These are phyloP conservation scores for Xylariaceae sp. DNA, from an alignment of 2,329 filamentous ascomycete genomes.

Conservation along the genomic window DNA sequence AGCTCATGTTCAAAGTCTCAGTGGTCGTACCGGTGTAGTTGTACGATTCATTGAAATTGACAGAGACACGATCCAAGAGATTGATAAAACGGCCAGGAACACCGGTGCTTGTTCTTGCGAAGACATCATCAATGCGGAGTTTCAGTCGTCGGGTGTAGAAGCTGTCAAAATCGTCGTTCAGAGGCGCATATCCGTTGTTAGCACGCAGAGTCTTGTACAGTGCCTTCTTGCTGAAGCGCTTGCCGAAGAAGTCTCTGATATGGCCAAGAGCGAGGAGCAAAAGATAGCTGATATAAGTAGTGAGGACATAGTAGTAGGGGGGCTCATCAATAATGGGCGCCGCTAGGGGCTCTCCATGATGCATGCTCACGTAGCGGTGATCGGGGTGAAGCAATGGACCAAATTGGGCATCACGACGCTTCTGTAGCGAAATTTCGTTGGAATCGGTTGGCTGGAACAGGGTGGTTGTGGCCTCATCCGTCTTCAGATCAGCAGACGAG, in stretches of 20 bases:
- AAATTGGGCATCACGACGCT: slow-evolving; percentile 84
- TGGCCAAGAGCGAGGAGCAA: slow-evolving; percentile 95
- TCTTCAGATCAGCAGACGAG: slow-evolving; percentile 74
- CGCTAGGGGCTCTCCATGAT: slow-evolving; percentile 75
- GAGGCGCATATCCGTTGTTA: slow-evolving; percentile 84
- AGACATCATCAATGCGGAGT: slow-evolving; percentile 94
- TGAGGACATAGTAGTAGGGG: slow-evolving; percentile 93
- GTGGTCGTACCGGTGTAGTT: slow-evolving; percentile 85
- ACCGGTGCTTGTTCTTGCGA: slow-evolving; percentile 86
- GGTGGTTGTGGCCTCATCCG: slow-evolving; percentile 71
- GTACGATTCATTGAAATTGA: slow-evolving; percentile 90
- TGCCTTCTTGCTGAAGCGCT: slow-evolving; percentile 83
- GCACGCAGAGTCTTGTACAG: slow-evolving; percentile 78
- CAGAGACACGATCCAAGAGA: slow-evolving; percentile 82
- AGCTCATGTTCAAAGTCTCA: slow-evolving; percentile 97
- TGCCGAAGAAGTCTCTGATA: slow-evolving; percentile 95
- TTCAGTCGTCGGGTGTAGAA: slow-evolving; percentile 95
- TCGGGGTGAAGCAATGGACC: slow-evolving; percentile 76
- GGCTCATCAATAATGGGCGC: slow-evolving; percentile 91
- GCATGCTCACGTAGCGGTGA: slow-evolving; percentile 87
- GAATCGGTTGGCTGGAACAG: slow-evolving; percentile 85
- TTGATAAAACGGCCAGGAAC: slow-evolving; percentile 94
- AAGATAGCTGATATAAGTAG: slow-evolving; percentile 97
- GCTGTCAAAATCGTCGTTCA: slow-evolving; percentile 98
- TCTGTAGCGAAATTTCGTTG: slow-evolving; percentile 74